Conservation (phyloP, 352 stramenopile genomes). For the Globisporangium irregulare region DNA sequence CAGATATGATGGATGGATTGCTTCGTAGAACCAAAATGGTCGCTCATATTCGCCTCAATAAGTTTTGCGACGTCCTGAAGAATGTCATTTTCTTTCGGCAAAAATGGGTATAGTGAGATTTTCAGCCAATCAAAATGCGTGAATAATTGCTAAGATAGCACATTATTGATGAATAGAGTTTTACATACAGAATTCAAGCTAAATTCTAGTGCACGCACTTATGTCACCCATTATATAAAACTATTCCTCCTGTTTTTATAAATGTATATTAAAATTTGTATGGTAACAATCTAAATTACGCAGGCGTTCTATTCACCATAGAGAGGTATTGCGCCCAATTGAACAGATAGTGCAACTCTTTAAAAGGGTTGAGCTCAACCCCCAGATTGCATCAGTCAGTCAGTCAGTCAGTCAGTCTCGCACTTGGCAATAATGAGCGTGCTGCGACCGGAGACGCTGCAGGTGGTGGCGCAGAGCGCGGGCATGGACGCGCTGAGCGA, state of each 20-base stretch:
- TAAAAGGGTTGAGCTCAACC: neutral
- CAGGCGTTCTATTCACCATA: neutral
- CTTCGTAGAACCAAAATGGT: too few relatives aligned
- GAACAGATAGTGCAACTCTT: neutral
- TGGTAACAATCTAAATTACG: neutral
- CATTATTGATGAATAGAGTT: too few relatives aligned
- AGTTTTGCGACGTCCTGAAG: too few relatives aligned
- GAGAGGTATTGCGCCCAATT: neutral
- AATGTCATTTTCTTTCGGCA: too few relatives aligned
- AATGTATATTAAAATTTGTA: neutral
- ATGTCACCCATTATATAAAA: too few relatives aligned
- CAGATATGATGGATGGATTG: neutral
- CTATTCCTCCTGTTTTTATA: too few relatives aligned
- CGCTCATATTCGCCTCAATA: too few relatives aligned
- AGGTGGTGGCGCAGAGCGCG: conserved; percentile 70
- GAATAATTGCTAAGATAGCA: too few relatives aligned
- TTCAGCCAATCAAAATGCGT: too few relatives aligned
- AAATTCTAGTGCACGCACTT: too few relatives aligned
- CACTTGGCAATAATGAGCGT: conserved; percentile 52
- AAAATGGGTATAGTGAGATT: too few relatives aligned
- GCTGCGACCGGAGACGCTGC: conserved; percentile 62
- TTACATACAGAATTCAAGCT: too few relatives aligned
- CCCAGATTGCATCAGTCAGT: neutral
- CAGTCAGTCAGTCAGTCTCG: neutral
- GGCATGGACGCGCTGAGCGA: conserved; percentile 69